A percentile compares a stretch with the other conserved stretches of the same genome.
phyloP scores from a whole-genome alignment of 257 asterid genomes.

The Apocynum venetum region DNA sequence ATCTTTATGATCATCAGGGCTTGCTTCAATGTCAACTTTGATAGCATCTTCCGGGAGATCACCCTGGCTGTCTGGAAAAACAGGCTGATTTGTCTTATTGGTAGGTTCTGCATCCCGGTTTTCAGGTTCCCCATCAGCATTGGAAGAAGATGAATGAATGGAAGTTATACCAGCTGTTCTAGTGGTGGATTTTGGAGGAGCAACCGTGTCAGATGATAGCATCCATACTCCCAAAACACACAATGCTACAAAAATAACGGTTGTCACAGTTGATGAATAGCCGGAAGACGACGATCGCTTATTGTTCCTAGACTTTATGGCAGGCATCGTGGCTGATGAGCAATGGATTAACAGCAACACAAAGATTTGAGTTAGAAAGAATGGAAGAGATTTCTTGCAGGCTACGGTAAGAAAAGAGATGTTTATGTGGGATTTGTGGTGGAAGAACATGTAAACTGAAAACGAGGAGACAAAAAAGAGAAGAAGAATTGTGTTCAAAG shows the following conservation, averaged over 20 bases:
- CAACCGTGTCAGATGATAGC: conserved; percentile 44
- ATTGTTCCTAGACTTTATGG: conserved; percentile 37
- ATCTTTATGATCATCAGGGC: conserved; percentile 10
- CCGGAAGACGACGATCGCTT: conserved; percentile 49
- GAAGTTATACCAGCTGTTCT: conserved; percentile 23
- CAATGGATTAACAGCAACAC: neutral
- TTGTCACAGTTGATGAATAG: conserved; percentile 50
- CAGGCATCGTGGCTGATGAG: conserved; percentile 27
- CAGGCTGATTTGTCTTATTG: conserved; percentile 17
- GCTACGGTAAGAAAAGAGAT: conserved; percentile 4
- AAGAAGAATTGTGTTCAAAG: conserved; percentile 21
- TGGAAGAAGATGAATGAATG: conserved; percentile 14
- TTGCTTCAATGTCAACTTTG: conserved; percentile 23
- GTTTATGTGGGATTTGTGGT: conserved; percentile 20
- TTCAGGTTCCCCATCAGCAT: conserved; percentile 19
- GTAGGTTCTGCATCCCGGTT: conserved; percentile 14
- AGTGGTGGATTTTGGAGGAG: conserved; percentile 34
- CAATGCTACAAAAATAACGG: conserved; percentile 43
- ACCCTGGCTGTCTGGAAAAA: conserved; percentile 45
- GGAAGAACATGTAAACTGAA: conserved; percentile 6
- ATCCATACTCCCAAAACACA: conserved; percentile 63
- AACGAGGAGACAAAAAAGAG: neutral
- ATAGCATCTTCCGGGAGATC: conserved; percentile 49
- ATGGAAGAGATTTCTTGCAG: neutral
- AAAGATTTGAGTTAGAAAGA: neutral